Base-by-base conservation (phyloP, 306 rosid genomes). In the Phaseolus lunatus region DNA sequence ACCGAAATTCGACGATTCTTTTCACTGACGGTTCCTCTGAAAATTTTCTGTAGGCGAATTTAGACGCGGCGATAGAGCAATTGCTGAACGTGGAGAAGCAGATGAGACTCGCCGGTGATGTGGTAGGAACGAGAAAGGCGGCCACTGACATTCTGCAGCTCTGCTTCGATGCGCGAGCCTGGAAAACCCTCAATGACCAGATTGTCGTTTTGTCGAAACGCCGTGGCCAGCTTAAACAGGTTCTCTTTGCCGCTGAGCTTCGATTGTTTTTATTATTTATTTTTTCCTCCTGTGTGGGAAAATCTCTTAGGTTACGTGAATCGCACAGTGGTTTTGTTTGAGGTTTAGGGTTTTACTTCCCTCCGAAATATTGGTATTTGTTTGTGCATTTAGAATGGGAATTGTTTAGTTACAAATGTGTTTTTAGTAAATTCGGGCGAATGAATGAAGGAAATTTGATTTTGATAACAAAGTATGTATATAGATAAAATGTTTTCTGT, bases 171-270 rank as follows among this genome's bases (percentile, higher is more conserved):
- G 97, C 97, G 0, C 85, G 84, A 23, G 97, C 94, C 7, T 92
- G 98, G 98, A 87, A 88, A 73, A 92, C 87, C 58, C 96, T 94
- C 47, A 94, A 89, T n/a, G 98, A 94, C 66, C 98, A 90, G 88
- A 94, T 94, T 88, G 66, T 92, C 18, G 91, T 92, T 4, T 76
- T 92, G 72, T 94, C 98, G 5, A 94, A 94, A 77, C 97, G 98
- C 62, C 97, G 97, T 20, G 98, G 97, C 70, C 97, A 91, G 86
- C 97, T 94, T 29, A 91, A 94, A 87, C 98, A 91, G 97, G 98
- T 80, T 76, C 15, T 41, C 5, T 5, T 2, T 26, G 16, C 18
- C 7, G 16, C 15, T 33, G n/a, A 11, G 15, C 20, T 22, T n/a
- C 41, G 57, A 2, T 52, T 49, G 24, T 15, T 44, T 3, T 29